phyloP scores from a whole-genome alignment of 106 monocot species.

The Narthecium ossifragum region DNA sequence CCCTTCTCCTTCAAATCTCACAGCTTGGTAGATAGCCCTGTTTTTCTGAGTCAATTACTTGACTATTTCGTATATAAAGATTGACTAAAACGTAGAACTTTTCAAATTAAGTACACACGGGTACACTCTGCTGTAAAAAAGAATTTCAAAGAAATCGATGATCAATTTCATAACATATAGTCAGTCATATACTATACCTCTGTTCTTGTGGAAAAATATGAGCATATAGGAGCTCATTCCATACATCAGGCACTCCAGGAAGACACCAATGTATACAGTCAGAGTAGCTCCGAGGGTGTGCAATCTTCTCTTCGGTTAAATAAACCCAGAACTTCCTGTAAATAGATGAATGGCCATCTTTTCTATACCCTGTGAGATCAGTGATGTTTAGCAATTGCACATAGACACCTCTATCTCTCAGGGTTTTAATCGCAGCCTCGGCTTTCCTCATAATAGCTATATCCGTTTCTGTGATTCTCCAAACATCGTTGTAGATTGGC shows the following conservation, averaged over 20 bases:
- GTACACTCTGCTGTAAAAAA: too few relatives aligned
- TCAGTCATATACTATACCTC: too few relatives aligned
- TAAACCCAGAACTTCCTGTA: slow-evolving; percentile 31
- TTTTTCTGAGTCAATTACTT: too few relatives aligned
- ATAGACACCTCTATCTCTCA: not conserved
- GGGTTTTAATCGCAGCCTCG: not conserved
- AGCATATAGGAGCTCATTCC: slow-evolving; percentile 60
- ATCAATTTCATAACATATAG: too few relatives aligned
- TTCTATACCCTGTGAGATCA: slow-evolving; percentile 56
- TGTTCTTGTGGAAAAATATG: too few relatives aligned
- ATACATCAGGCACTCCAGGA: slow-evolving; percentile 59
- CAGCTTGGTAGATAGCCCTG: too few relatives aligned
- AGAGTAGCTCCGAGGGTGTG: slow-evolving; percentile 43
- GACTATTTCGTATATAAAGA: too few relatives aligned
- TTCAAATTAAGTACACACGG: too few relatives aligned
- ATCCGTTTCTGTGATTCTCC: not conserved
- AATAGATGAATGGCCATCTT: slow-evolving; percentile 53
- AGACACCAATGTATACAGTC: slow-evolving; percentile 76
- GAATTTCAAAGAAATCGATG: too few relatives aligned
- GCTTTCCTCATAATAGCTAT: slow-evolving; percentile 5
- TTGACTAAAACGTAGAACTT: too few relatives aligned
- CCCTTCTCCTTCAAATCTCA: too few relatives aligned
- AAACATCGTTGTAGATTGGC: not conserved
- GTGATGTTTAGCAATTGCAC: slow-evolving; percentile 48
- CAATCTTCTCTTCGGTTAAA: slow-evolving; percentile 27